Base-by-base conservation (phyloP, 2,329 filamentous ascomycete genomes). In the Fusarium sp. region DNA sequence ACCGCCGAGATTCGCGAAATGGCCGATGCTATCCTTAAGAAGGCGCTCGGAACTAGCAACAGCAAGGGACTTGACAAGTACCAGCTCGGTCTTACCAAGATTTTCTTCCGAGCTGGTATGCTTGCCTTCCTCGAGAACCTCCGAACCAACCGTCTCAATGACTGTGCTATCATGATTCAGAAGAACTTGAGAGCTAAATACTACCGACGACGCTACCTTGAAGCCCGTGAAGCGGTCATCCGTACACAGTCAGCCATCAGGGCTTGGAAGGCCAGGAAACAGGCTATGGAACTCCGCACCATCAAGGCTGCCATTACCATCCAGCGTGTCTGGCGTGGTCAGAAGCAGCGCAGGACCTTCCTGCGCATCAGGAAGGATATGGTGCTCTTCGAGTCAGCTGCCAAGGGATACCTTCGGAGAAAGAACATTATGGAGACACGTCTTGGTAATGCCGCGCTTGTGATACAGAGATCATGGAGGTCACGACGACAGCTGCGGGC, bases 31-130 rank as follows among this genome's bases (percentile, higher is more conserved):
- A 99, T 99, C 78, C 85, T 99, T 73, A 92, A 90, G 69, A 96
- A 95, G 84, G 96, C 95, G 1, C 88, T 99, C 34, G 96, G 94
- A 66, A 91, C 93, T 71, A 91, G 91, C 76, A 94, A 89, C 50
- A 91, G 90, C 69, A 90, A 93, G 77, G 93, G 92, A 57, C 85
- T 92, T 63, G 96, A 98, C 86, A 99, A 98, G 84, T 99, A 98
- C 81, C 96, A 99, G 85, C 90, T 99, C 74, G 96, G 96, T 85
- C 87, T 98, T 75, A 98, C 96, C 62, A 99, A 99, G 87, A 98
- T 99, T 81, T 99, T 99, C 87, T 99, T 99, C 91, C 93, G 96
- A 70, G 96, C 96, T 65, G 96, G 96, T 83, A 99, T 99, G 96
- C 92, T 99, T 78, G 96, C 96, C 8, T 98, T 98, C 86, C 87